Conservation (phyloP, 164 flowering plant species). For the Sextonia rubra region DNA sequence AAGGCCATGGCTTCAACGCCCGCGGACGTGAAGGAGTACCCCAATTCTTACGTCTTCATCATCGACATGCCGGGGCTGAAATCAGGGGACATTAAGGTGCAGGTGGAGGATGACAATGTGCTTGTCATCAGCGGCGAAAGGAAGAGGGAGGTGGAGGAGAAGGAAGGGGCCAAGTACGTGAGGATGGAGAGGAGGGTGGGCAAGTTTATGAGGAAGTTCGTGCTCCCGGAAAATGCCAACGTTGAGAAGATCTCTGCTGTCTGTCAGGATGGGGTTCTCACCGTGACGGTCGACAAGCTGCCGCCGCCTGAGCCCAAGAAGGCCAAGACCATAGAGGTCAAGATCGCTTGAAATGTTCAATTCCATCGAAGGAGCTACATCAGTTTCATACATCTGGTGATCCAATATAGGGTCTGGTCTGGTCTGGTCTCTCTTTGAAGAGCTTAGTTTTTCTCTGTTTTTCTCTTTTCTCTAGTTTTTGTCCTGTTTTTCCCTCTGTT, state of each 20-base stretch:
- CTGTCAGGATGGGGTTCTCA: slow-evolving; percentile 55
- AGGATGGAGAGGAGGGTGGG: slow-evolving; percentile 62
- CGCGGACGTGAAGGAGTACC: slow-evolving; percentile 49
- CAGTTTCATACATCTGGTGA: too few species aligned
- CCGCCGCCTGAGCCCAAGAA: slow-evolving; percentile 73
- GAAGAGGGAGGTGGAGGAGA: slow-evolving; percentile 38
- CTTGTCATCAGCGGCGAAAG: slow-evolving; percentile 45
- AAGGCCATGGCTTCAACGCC: slow-evolving; percentile 63
- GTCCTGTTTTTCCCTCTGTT: background rate
- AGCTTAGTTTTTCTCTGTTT: background rate
- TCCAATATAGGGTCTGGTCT: too few species aligned
- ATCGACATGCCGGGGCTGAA: slow-evolving; percentile 62
- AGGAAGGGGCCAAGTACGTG: slow-evolving; percentile 46
- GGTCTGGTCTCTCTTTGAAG: too few species aligned
- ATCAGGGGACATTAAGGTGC: slow-evolving; percentile 42
- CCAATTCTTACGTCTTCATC: slow-evolving; percentile 36
- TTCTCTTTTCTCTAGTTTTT: background rate
- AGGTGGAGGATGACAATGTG: slow-evolving; percentile 47
- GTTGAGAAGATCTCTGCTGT: slow-evolving; percentile 40
- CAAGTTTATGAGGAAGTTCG: slow-evolving; percentile 59
- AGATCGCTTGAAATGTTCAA: slow-evolving; percentile 21
- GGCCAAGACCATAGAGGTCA: slow-evolving; percentile 54
- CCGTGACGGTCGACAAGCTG: slow-evolving; percentile 54
- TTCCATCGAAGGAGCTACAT: background rate
- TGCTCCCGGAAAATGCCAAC: slow-evolving; percentile 56